A percentile compares a stretch with the other conserved stretches of the same genome.
phyloP scores from a whole-genome alignment of 2,329 filamentous ascomycete genomes.

The Cladophialophora yegresii region DNA sequence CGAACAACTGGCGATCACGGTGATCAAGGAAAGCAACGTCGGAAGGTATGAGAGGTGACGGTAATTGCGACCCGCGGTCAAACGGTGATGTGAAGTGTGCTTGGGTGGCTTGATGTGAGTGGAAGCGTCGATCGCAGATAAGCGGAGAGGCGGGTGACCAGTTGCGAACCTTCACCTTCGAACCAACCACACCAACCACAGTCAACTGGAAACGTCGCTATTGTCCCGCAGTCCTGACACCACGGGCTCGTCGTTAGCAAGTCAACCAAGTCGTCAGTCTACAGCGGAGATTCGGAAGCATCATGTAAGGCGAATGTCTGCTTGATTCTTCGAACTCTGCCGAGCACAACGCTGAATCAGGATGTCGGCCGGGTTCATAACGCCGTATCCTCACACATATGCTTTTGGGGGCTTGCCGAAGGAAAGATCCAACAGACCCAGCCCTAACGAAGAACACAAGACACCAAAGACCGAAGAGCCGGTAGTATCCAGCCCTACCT shows the following conservation, averaged over 20 bases:
- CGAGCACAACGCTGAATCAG: not conserved
- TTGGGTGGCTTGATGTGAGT: slow-evolving; percentile 3
- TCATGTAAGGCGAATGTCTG: not conserved
- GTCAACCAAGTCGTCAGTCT: not conserved
- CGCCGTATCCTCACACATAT: slow-evolving; percentile 17
- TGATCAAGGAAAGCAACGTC: not conserved
- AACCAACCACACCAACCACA: slow-evolving; percentile 10
- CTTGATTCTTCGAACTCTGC: not conserved
- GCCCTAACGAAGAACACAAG: slow-evolving; percentile 19
- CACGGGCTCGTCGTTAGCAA: not conserved
- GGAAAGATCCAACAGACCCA: slow-evolving; percentile 21
- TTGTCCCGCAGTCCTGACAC: not conserved
- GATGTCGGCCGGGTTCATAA: slow-evolving; percentile 9
- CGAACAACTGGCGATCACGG: not conserved
- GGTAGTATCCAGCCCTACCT: slow-evolving; percentile 23
- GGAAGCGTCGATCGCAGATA: slow-evolving; percentile 6
- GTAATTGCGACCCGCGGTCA: not conserved
- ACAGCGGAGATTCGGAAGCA: not conserved
- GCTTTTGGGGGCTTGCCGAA: slow-evolving; percentile 18
- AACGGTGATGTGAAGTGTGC: not conserved
- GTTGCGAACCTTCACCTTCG: slow-evolving; percentile 8
- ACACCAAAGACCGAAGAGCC: slow-evolving; percentile 2
- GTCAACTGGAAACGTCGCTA: not conserved
- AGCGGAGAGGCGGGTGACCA: slow-evolving; percentile 5
- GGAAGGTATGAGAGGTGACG: not conserved